Conservation (phyloP, 2,329 filamentous ascomycete species). For the Elsinoe ampelina region DNA sequence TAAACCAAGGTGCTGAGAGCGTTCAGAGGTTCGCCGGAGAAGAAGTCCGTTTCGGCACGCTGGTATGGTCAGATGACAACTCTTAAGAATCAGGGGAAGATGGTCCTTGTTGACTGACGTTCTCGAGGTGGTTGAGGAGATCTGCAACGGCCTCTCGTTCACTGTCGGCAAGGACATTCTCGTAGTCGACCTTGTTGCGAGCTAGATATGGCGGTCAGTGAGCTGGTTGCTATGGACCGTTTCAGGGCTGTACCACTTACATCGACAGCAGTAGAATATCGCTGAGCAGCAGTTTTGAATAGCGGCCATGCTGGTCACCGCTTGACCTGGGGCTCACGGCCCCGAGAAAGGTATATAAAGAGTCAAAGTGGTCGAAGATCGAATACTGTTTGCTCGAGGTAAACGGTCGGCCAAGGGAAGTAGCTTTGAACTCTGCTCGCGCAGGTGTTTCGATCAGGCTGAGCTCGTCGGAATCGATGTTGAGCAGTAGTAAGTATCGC, state of each 20-base stretch:
- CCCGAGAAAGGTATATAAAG: not conserved
- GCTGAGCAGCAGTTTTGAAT: constrained; percentile 26
- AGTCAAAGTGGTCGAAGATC: not conserved
- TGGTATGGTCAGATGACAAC: constrained; percentile 30
- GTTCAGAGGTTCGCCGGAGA: constrained; percentile 86
- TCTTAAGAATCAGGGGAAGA: constrained; percentile 25
- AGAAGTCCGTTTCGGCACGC: constrained; percentile 97
- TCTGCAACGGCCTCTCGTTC: constrained; percentile 96
- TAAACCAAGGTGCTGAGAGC: constrained; percentile 94
- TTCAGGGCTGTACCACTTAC: constrained; percentile 18
- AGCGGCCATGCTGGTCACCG: constrained; percentile 17
- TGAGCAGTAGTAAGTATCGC: not conserved
- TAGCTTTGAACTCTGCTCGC: constrained; percentile 8
- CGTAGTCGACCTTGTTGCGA: constrained; percentile 39
- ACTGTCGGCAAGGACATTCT: constrained; percentile 65
- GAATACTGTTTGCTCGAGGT: constrained; percentile 10
- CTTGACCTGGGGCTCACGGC: constrained; percentile 13
- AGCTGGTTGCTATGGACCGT: not conserved
- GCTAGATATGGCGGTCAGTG: constrained; percentile 26
- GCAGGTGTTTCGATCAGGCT: not conserved
- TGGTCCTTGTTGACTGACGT: constrained; percentile 49
- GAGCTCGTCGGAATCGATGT: not conserved
- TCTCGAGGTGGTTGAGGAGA: constrained; percentile 89
- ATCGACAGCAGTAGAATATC: constrained; percentile 27
- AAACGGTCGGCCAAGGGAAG: constrained; percentile 7